These are phyloP conservation scores for Saitozyma podzolica DNA, from an alignment of 768 basidiomycete species.

Conservation along the genomic window DNA sequence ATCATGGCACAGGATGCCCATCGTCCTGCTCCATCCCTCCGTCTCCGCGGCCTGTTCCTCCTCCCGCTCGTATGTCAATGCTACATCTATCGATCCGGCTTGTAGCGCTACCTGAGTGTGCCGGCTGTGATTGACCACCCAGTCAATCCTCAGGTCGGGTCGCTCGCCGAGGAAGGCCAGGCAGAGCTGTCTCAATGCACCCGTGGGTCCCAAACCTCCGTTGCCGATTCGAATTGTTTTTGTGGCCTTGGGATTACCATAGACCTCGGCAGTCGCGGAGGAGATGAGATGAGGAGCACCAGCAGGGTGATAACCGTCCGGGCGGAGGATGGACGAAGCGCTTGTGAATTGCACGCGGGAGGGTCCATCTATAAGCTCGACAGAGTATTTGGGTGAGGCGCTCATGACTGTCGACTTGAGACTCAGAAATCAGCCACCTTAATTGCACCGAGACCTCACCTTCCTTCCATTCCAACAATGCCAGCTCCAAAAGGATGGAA, in stretches of 20 bases:
- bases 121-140: not conserved
- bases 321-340: too few relatives aligned
- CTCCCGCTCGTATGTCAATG: slow-evolving; percentile 3
- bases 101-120: slow-evolving; percentile 4
- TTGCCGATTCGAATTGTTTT: slow-evolving; percentile 1
- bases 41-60: not conserved
- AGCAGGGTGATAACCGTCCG: too few relatives aligned
- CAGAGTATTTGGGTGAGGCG: too few relatives aligned
- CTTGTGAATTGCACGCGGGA: too few relatives aligned
- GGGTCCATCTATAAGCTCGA: too few relatives aligned
- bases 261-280: not conserved
- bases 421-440: too few relatives aligned
- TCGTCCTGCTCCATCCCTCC: slow-evolving; percentile 2
- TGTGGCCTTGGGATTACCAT: not conserved
- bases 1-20: slow-evolving; percentile 4
- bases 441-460: too few relatives aligned
- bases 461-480: too few relatives aligned
- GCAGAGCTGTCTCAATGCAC: not conserved
- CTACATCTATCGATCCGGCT: not conserved
- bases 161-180: not conserved
- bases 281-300: too few relatives aligned
- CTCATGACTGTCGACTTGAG: too few relatives aligned
- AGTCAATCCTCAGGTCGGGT: not conserved
- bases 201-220: slow-evolving; percentile 3
- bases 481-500: too few relatives aligned